Conservation (phyloP, 305 asterid genomes). For the Fraxinus ornus region DNA sequence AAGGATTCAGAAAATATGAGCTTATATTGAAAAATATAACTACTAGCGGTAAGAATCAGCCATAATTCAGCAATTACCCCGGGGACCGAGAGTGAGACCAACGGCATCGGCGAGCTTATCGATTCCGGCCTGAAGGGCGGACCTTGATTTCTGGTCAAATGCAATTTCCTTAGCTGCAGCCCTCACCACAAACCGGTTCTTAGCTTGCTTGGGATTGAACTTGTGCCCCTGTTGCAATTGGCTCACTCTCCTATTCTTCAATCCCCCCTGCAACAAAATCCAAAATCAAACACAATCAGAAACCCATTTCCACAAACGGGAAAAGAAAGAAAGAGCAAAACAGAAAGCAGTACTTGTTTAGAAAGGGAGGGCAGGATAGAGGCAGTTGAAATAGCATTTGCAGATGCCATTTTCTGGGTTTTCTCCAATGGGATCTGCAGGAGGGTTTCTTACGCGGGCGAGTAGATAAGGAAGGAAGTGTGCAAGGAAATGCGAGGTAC, state of each 20-base stretch:
- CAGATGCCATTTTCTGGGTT: conserved; percentile 59
- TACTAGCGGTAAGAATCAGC: not conserved
- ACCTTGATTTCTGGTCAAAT: conserved; percentile 80
- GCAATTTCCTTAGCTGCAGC: conserved; percentile 90
- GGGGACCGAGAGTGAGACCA: conserved; percentile 94
- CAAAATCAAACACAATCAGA: not conserved
- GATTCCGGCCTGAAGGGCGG: conserved; percentile 83
- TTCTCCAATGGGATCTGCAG: not conserved
- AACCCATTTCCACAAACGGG: conserved; percentile 18
- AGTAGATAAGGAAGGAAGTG: not conserved
- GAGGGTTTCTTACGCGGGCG: not conserved
- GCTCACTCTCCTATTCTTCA: conserved; percentile 54
- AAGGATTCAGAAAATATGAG: not conserved
- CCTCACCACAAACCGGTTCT: conserved; percentile 65
- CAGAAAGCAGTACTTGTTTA: conserved; percentile 39
- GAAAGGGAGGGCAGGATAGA: conserved; percentile 57
- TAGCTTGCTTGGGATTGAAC: conserved; percentile 45
- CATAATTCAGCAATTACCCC: conserved; percentile 48
- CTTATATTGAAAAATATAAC: not conserved
- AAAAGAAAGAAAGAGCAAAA: not conserved
- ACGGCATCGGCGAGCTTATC: conserved; percentile 96
- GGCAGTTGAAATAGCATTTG: conserved; percentile 74
- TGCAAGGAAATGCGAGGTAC: not conserved
- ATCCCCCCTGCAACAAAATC: conserved; percentile 45
- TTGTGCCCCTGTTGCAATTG: conserved; percentile 73